Percentiles rank a stretch among this genome's conserved stretches.
These are phyloP conservation scores for Sporothrix phasma DNA, from an alignment of 2,329 filamentous ascomycete genomes.

Conservation along the genomic window DNA sequence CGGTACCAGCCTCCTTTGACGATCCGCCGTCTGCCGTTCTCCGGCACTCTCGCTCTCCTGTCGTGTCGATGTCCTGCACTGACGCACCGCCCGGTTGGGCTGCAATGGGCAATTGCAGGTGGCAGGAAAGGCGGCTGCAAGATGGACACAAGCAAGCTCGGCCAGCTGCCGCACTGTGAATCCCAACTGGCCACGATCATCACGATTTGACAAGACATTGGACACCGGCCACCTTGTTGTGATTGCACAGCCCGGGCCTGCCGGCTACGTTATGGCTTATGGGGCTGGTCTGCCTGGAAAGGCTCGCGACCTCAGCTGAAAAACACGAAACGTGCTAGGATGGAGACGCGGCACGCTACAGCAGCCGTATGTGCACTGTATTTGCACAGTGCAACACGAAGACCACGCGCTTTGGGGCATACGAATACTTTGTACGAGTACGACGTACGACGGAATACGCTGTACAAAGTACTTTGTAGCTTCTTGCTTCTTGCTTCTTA, in stretches of 20 bases:
- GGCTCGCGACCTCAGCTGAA: conserved; percentile 15
- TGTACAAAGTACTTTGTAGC: too few species aligned
- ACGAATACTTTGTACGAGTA: too few species aligned
- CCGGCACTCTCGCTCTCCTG: neutral
- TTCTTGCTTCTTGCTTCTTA: too few species aligned
- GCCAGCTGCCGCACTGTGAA: neutral
- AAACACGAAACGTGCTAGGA: neutral
- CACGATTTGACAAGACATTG: neutral
- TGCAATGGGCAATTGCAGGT: conserved; percentile 2
- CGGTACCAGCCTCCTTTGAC: neutral
- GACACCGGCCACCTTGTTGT: conserved; percentile 8
- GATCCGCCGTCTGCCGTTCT: neutral
- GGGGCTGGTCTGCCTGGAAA: neutral
- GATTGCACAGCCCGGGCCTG: conserved; percentile 3
- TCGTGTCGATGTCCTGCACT: too few species aligned
- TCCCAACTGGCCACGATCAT: neutral
- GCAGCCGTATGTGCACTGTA: neutral
- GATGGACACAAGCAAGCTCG: neutral
- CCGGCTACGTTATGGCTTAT: conserved; percentile 4
- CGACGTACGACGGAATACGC: neutral
- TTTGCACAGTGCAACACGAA: neutral
- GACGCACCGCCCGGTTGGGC: conserved; percentile 13
- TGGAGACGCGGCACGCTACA: conserved; percentile 8
- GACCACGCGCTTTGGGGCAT: neutral
- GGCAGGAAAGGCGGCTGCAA: neutral